Percentiles rank a stretch among this genome's conserved stretches.
phyloP scores from a whole-genome alignment of 176 grass and related monocot genomes.

The Oryza meyeriana region DNA sequence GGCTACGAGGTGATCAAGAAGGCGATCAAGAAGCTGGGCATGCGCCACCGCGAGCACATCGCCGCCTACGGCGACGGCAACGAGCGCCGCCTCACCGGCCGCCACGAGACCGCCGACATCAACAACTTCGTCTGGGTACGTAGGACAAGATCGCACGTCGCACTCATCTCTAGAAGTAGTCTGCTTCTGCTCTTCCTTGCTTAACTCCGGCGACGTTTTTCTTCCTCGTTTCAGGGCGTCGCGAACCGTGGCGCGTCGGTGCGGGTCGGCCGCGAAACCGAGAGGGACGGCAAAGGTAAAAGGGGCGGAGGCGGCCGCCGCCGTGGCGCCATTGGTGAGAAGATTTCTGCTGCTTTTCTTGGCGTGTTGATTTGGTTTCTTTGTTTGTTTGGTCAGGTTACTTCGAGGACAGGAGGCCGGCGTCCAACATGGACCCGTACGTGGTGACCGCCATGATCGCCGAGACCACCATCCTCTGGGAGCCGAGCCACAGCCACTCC shows the following conservation, averaged over 20 bases:
- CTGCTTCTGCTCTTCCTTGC: neutral
- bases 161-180: too few species aligned
- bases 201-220: neutral
- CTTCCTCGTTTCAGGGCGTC: conserved; percentile 49
- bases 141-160: too few species aligned
- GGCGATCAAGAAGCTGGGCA: conserved; percentile 62
- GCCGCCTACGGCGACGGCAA: conserved; percentile 83
- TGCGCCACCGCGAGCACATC: conserved; percentile 77
- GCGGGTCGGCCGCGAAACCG: conserved; percentile 73
- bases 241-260: conserved; percentile 79
- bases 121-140: conserved; percentile 76
- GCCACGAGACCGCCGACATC: conserved; percentile 86
- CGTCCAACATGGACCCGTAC: conserved; percentile 96
- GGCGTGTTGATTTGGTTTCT: neutral
- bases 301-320: too few species aligned
- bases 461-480: conserved; percentile 64
- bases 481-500: conserved; percentile 23
- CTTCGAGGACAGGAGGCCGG: conserved; percentile 82
- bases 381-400: conserved; percentile 42
- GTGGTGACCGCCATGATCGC: conserved; percentile 77
- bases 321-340: neutral
- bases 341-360: neutral
- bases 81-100: conserved; percentile 86
- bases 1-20: conserved; percentile 77
- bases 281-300: conserved; percentile 77